A percentile compares a stretch with the other conserved stretches of the same genome.
Conservation (phyloP, 116 monocot species). For the Zostera marina region DNA sequence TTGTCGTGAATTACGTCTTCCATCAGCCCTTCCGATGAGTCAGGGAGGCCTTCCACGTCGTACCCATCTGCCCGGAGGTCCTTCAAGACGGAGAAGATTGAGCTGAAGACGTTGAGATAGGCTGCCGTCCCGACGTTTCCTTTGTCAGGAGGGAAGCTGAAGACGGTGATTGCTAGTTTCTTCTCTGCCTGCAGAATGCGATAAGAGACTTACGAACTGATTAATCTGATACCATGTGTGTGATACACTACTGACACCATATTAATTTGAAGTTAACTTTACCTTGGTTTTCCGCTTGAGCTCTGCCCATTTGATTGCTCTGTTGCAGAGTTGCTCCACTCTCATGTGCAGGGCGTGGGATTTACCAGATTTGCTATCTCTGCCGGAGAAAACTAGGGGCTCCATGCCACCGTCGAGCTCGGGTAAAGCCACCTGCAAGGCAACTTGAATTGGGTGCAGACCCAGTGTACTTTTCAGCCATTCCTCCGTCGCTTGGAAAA, state of each 20-base stretch:
- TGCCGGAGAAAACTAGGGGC: conserved; percentile 94
- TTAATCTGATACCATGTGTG: background rate
- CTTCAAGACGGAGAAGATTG: conserved; percentile 79
- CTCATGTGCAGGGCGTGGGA: conserved; percentile 95
- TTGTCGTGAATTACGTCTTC: conserved; percentile 95
- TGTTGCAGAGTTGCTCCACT: conserved; percentile 89
- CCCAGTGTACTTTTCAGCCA: conserved; percentile 89
- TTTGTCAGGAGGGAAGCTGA: conserved; percentile 99
- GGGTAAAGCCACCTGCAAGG: conserved; percentile 93
- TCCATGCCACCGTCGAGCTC: conserved; percentile 99
- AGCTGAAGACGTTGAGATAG: conserved; percentile 91
- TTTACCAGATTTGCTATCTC: conserved; percentile 80
- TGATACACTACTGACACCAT: background rate
- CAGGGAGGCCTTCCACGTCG: conserved; percentile 73
- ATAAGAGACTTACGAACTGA: background rate
- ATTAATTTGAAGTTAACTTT: background rate
- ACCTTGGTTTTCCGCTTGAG: conserved; percentile 93
- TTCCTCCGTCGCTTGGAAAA: conserved; percentile 99
- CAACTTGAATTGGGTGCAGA: conserved; percentile 96
- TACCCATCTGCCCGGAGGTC: conserved; percentile 74
- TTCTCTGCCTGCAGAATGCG: conserved; percentile 43
- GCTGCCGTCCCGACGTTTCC: conserved; percentile 97
- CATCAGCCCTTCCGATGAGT: conserved; percentile 58
- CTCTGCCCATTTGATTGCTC: conserved; percentile 90
- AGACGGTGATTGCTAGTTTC: conserved; percentile 90